Percentiles rank a stretch among this genome's conserved stretches.
These are phyloP conservation scores for Flammula alnicola DNA, from an alignment of 1,284 basidiomycete genomes.

Conservation along the genomic window DNA sequence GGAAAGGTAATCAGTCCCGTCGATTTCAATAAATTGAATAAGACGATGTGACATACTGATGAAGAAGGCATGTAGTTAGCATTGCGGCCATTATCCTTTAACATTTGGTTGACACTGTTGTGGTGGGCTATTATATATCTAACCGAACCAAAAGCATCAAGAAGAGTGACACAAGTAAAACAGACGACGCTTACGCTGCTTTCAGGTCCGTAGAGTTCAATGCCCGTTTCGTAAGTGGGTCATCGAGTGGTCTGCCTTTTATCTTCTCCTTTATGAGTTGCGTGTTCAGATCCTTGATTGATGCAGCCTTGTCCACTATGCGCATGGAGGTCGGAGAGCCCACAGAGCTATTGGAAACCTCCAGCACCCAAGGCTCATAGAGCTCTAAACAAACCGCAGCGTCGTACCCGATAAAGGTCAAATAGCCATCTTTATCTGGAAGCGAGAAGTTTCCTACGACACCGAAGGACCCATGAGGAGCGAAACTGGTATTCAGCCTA, in stretches of 20 bases:
- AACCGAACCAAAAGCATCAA: slow-evolving; percentile 5
- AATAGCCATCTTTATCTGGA: slow-evolving; percentile 30
- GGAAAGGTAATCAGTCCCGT: neutral
- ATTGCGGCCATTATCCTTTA: slow-evolving; percentile 47
- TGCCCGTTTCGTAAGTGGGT: slow-evolving; percentile 24
- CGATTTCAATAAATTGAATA: neutral
- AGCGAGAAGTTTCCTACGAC: slow-evolving; percentile 24
- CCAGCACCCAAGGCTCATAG: slow-evolving; percentile 48
- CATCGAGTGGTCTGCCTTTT: slow-evolving; percentile 19
- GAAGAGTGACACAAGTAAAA: neutral
- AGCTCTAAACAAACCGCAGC: slow-evolving; percentile 44
- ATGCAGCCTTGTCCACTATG: slow-evolving; percentile 34
- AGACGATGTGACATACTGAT: slow-evolving; percentile 30
- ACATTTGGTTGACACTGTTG: slow-evolving; percentile 44
- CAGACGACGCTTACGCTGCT: slow-evolving; percentile 27
- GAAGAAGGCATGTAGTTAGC: slow-evolving; percentile 44
- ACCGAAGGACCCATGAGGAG: slow-evolving; percentile 40
- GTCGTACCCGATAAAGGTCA: slow-evolving; percentile 43
- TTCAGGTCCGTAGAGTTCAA: slow-evolving; percentile 35
- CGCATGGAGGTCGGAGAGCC: slow-evolving; percentile 33
- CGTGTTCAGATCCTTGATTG: slow-evolving; percentile 23
- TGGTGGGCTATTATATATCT: slow-evolving; percentile 37
- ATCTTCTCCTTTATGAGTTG: slow-evolving; percentile 8
- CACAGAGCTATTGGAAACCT: slow-evolving; percentile 41
- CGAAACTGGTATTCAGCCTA: slow-evolving; percentile 42